A percentile compares a stretch with the other conserved stretches of the same genome.
phyloP scores from a whole-genome alignment of 176 grass and related monocot genomes.

The Zea luxurians region DNA sequence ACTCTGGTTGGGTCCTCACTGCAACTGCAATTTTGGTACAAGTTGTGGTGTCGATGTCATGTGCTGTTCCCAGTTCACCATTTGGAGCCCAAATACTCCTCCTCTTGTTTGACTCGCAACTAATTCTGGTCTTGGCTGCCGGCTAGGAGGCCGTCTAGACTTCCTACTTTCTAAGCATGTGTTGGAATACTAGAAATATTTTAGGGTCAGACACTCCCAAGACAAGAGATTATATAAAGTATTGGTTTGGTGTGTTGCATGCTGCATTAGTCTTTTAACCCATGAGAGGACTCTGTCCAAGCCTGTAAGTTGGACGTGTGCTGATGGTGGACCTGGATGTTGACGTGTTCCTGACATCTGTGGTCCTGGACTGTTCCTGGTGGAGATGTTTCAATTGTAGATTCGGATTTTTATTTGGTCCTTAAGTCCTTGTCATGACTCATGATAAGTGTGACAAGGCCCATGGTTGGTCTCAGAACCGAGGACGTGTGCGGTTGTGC shows the following conservation, averaged over 20 bases:
- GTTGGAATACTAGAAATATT: constrained; percentile 4
- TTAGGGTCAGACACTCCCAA: constrained; percentile 7
- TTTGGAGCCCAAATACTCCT: constrained; percentile 19
- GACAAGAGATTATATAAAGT: background rate
- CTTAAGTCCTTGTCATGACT: constrained; percentile 26
- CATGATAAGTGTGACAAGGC: constrained; percentile 9
- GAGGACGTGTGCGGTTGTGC: background rate
- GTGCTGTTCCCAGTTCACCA: constrained; percentile 13
- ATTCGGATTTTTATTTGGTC: constrained; percentile 34
- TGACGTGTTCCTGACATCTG: constrained; percentile 19
- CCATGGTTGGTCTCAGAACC: constrained; percentile 14
- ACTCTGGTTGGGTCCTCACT: constrained; percentile 15
- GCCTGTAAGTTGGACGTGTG: constrained; percentile 16
- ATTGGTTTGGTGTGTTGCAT: constrained; percentile 1
- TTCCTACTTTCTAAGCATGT: constrained; percentile 28
- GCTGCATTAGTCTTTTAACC: constrained; percentile 12
- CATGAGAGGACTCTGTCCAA: constrained; percentile 10
- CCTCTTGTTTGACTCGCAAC: constrained; percentile 16
- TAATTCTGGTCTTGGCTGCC: background rate
- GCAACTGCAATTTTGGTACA: constrained; percentile 11
- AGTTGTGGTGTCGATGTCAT: constrained; percentile 21
- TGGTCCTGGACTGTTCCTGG: background rate
- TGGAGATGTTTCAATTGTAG: constrained; percentile 21
- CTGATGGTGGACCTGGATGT: constrained; percentile 18
- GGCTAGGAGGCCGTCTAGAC: constrained; percentile 17